A percentile compares a stretch with the other conserved stretches of the same genome.
Conservation (phyloP, 192 early-diverging fungal genomes). For the Geosiphon pyriformis region DNA sequence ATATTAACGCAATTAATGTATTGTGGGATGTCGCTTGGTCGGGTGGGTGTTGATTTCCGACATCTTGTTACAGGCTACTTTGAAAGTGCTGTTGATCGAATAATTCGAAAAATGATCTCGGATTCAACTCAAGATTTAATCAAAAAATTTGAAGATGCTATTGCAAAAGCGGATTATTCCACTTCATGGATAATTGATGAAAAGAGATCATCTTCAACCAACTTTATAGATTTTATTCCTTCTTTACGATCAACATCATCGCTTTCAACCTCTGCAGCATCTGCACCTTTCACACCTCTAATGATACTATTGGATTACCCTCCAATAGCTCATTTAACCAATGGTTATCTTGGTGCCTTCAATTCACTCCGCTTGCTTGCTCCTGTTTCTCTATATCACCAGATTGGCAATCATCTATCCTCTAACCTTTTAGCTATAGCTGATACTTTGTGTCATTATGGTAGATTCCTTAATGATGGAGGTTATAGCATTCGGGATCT, state of each 20-base stretch:
- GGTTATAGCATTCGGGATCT: constrained; percentile 3
- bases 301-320: constrained; percentile 56
- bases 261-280: background rate
- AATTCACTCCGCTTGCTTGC: constrained; percentile 61
- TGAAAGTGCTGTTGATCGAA: constrained; percentile 52
- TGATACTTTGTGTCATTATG: constrained; percentile 11
- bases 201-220: constrained; percentile 23
- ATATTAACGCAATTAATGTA: constrained; percentile 75
- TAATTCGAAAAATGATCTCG: constrained; percentile 46
- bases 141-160: constrained; percentile 34
- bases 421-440: constrained; percentile 11
- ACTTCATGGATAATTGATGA: constrained; percentile 44
- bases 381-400: constrained; percentile 35
- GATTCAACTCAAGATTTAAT: constrained; percentile 46
- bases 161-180: constrained; percentile 30
- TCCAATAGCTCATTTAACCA: constrained; percentile 58
- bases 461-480: constrained; percentile 2
- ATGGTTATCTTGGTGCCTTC: constrained; percentile 54
- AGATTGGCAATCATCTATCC: constrained; percentile 10
- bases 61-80: constrained; percentile 52
- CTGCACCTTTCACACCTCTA: constrained; percentile 43
- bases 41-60: constrained; percentile 75
- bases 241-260: constrained; percentile 4
- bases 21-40: constrained; percentile 71
- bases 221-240: background rate